Base-by-base conservation (phyloP, 139 green algal genomes). In the Chlamydomonas incerta region DNA sequence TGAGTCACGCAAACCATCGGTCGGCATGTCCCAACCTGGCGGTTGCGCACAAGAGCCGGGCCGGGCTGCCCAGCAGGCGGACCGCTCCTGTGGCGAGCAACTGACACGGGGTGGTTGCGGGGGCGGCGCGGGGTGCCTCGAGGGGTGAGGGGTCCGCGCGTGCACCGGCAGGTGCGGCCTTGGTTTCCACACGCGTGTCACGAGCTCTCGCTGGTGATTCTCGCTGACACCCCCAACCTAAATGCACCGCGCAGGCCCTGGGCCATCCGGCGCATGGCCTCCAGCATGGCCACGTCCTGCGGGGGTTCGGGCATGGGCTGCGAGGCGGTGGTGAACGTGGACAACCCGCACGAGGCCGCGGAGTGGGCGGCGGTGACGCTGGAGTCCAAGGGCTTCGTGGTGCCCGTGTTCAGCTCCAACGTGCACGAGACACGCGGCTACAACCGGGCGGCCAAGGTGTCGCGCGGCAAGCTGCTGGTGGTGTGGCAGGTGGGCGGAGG, bases 261-360 rank as follows among this genome's bases (percentile, higher is more conserved):
- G 55, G 74, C 26, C 1, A 70, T 81, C 33, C 33, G 34, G 8
- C 33, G 21, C 3, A 70, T 81, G 33, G 57, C 74, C 4, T 28
- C 31, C 23, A 70, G 33, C 24, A 57, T 81, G n/a, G 31, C 21
- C 11, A 55, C 28, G 33, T 57, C 57, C 31, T 81, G 74, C 74
- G 13, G 4, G 6, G 35, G 15, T 6, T 58, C 37, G 10, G 35
- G 29, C 6, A 6, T 82, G 15, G 2, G 57, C 37, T 83, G 76
- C 35, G 85, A 89, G 86, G 70, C 87, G 71, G 60, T 89, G 33
- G 86, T 87, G 46, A 89, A 89, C 34, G 86, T 74, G 17, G 86
- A 90, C 72, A 90, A 87, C 72, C 86, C 86, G 23, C 33, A 76
- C 18, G 86, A 90, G 63, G 57, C 70, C 13, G 62, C 26, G 0